Conservation (phyloP, 2,329 filamentous ascomycete genomes). For the Xylaria hypoxylon region DNA sequence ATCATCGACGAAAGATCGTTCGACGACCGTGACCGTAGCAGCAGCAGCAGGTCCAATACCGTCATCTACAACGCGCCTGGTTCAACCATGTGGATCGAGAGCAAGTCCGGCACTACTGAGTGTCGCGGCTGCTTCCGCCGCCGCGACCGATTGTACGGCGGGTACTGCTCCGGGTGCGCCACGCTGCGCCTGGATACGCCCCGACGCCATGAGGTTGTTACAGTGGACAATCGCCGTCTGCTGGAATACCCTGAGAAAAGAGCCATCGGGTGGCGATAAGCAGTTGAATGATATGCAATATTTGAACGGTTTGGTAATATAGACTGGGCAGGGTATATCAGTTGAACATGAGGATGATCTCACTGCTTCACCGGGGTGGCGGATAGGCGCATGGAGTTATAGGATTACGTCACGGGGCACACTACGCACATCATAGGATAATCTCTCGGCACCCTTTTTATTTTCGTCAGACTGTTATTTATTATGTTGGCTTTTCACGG, state of each 20-base stretch:
- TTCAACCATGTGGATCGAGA: slow-evolving; percentile 40
- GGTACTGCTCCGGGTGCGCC: slow-evolving; percentile 44
- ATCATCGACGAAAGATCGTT: slow-evolving; percentile 42
- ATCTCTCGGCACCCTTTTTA: neutral
- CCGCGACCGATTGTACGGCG: slow-evolving; percentile 33
- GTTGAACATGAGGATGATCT: neutral
- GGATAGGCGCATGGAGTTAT: neutral
- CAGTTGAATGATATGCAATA: too few relatives aligned
- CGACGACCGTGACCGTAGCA: slow-evolving; percentile 2
- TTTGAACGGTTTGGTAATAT: neutral
- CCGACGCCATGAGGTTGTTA: slow-evolving; percentile 20
- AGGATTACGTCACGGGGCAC: neutral
- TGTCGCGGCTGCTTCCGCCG: slow-evolving; percentile 39
- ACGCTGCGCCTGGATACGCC: slow-evolving; percentile 20
- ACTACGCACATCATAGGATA: neutral
- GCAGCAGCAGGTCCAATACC: slow-evolving; percentile 38
- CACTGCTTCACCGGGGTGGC: neutral
- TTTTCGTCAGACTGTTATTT: slow-evolving; percentile 12
- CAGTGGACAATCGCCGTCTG: slow-evolving; percentile 9
- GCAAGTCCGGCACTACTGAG: neutral
- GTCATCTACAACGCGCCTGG: slow-evolving; percentile 48
- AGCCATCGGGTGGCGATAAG: slow-evolving; percentile 33
- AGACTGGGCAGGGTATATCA: neutral
- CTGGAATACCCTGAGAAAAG: slow-evolving; percentile 34
- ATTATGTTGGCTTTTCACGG: neutral